Base-by-base conservation (phyloP, 768 basidiomycete genomes). In the Macrocybe gigantea region DNA sequence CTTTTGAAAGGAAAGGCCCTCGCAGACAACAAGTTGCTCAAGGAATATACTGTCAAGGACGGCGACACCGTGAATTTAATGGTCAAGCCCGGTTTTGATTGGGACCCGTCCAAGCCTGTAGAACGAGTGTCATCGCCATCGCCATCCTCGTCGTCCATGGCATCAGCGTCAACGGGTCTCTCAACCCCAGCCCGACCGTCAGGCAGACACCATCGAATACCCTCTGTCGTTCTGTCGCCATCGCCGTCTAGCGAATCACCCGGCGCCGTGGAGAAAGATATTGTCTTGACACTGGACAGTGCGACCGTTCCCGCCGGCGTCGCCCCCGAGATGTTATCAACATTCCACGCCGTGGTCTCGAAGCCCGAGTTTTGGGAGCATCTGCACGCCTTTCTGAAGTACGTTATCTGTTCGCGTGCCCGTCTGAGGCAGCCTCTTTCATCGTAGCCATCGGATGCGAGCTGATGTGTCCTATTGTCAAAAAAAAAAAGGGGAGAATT, bases 1-100 rank as follows among this genome's bases (percentile, higher is more conserved):
- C 72, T 99, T 8, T 73, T 96, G 45, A 97, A 94, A 67, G 96
- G 96, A 48, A 99, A 99, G 64, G 93, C 87, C 0, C 78, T 98
- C 53, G 83, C 82, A 11, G 95, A 97, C 70, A 70, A 69, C 22
- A 95, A 94, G 62, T 79, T 99, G 7, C 69, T 98, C 36, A 86
- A 87, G 60, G 96, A 98, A 63, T 99, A 97, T 71, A 79, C 70
- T 59, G 74, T 94, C 59, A 79, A 83, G 57, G 79, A 85, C 60
- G 88, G 85, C 8, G 84, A 89, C 55, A 85, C 82, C 8, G 71
- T 98, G 57, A 95, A 86, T 64, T 72, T 99, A 39, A 85, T 93
- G 73, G 67, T 93, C 63, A 95, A 94, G 60, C 77, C 91, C 2
- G 81, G 85, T 22, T 73, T 78, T 49, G 70, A 79, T 33, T 80